These are phyloP conservation scores for Tetrastigma voinierianum DNA, from an alignment of 164 flowering plant genomes.

Conservation along the genomic window DNA sequence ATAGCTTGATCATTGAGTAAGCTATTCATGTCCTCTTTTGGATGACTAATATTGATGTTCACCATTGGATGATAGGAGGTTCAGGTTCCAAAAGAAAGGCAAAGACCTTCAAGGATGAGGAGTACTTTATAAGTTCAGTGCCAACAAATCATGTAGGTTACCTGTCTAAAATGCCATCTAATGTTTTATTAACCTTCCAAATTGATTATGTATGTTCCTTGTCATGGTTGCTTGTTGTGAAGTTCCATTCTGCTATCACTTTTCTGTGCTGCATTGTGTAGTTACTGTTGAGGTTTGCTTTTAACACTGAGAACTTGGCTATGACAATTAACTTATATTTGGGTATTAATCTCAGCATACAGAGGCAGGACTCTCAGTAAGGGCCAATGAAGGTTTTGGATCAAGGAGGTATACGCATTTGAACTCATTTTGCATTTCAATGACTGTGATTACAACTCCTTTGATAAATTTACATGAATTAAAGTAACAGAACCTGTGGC, in stretches of 20 bases:
- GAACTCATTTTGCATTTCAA: neutral
- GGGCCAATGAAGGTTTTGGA: constrained; percentile 61
- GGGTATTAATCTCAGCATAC: constrained; percentile 50
- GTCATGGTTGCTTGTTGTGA: neutral
- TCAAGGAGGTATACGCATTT: constrained; percentile 57
- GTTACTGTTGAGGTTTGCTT: neutral
- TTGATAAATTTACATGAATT: neutral
- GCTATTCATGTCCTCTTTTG: too few relatives aligned
- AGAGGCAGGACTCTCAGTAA: constrained; percentile 86
- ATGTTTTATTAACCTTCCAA: neutral
- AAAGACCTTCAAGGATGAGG: constrained; percentile 83
- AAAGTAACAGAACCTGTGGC: neutral
- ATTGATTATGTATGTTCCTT: constrained; percentile 1
- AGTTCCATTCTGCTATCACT: neutral
- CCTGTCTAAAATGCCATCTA: neutral
- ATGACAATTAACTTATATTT: constrained; percentile 2
- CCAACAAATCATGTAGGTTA: constrained; percentile 79
- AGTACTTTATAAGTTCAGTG: constrained; percentile 77
- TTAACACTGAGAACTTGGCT: constrained; percentile 5
- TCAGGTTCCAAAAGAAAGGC: constrained; percentile 74
- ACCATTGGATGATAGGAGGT: constrained; percentile 21
- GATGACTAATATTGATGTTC: neutral
- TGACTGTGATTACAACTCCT: neutral
- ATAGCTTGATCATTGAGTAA: too few relatives aligned
- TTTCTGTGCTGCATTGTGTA: neutral